Percentiles rank a stretch among this genome's conserved stretches.
Conservation (phyloP, 306 rosid genomes). For the Begonia fuchsioides region DNA sequence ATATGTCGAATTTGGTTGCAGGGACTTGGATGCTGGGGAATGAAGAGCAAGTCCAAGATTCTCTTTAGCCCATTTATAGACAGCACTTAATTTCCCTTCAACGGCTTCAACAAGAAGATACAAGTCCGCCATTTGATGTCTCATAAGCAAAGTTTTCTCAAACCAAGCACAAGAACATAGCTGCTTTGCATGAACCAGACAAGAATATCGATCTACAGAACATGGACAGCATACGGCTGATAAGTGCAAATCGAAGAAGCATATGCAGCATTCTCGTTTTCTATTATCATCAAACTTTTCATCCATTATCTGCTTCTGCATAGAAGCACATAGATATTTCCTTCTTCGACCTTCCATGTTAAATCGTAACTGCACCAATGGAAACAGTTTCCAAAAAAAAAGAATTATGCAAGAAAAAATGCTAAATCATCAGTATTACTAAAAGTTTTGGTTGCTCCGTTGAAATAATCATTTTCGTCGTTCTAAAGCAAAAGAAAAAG, state of each 20-base stretch:
- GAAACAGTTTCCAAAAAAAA: neutral
- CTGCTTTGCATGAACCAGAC: constrained; percentile 67
- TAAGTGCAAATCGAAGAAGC: constrained; percentile 54
- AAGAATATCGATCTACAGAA: constrained; percentile 44
- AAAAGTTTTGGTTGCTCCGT: too few species aligned
- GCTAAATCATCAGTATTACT: too few species aligned
- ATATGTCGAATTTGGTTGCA: neutral
- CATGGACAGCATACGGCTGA: constrained; percentile 69
- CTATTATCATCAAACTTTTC: constrained; percentile 22
- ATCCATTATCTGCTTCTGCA: constrained; percentile 31
- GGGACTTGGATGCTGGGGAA: too few species aligned
- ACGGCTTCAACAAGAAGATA: constrained; percentile 61
- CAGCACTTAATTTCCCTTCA: constrained; percentile 53
- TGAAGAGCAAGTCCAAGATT: constrained; percentile 32
- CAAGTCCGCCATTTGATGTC: constrained; percentile 46
- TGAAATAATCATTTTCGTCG: too few species aligned
- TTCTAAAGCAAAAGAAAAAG: too few species aligned
- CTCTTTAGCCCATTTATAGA: constrained; percentile 58
- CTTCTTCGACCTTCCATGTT: constrained; percentile 40
- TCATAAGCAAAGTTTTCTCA: constrained; percentile 32
- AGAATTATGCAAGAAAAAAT: neutral
- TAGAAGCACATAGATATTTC: constrained; percentile 40
- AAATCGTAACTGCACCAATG: constrained; percentile 40
- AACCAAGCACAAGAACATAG: constrained; percentile 71
- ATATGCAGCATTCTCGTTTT: constrained; percentile 65